Base-by-base conservation (phyloP, 1,284 basidiomycete genomes). In the Microbotryomycetes sp. region DNA sequence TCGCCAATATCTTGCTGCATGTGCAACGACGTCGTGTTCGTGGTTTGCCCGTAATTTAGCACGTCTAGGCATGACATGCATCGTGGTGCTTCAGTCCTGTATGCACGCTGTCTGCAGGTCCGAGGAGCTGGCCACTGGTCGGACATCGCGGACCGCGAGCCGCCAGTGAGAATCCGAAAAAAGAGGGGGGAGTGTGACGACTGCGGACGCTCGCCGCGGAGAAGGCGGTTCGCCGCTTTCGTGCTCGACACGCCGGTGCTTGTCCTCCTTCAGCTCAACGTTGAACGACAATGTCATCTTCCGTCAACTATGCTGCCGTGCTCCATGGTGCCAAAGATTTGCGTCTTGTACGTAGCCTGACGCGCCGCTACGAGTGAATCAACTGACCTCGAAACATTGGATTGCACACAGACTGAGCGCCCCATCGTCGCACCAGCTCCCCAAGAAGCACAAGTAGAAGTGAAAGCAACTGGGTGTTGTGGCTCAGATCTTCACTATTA, bases 401-500 rank as follows among this genome's bases (percentile, higher is more conserved):
- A n/a, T n/a, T 22, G 14, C 36, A n/a, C 52, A 23, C 60, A 79
- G 78, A 87, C 89, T 72, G 77, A 83, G 54, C 85, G 87, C 61
- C 79, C 80, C 56, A 75, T 84, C 70, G 84, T 82, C 80, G 82
- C 84, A 1, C 89, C 88, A 30, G 78, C 80, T 19, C 77, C 81
- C 25, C 82, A 83, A 69, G 80, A 87, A 45, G 87, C 83, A 45
- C 86, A 89, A 77, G 83, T 92, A 73, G 79, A 81, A 63, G 79
- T 96, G 67, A 80, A 82, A 56, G 81, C 88, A 47, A 97, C 92
- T 14, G 93, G 92, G 56, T 83, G 97, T 56, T 97, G 93, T 73
- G 93, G 92, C 56, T 88, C 86, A 62, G 56, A 52, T 52, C 86
- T 92, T 19, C 91, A 96, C 77, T 94, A 94, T 79, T 94, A 88